These are phyloP conservation scores for Mikania micrantha DNA, from an alignment of 129 eudicot genomes.

Conservation along the genomic window DNA sequence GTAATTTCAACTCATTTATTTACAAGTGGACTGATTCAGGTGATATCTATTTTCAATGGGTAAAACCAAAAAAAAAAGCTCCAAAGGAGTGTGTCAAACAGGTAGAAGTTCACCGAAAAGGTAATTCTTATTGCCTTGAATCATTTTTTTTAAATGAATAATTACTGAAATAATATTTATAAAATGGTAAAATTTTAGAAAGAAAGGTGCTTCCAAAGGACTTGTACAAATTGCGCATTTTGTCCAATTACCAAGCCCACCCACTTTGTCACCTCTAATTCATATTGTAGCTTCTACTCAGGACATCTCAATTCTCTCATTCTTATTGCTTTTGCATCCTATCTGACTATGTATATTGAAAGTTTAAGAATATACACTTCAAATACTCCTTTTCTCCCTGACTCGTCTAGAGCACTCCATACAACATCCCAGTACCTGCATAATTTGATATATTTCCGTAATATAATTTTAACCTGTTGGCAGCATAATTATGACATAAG, in stretches of 20 bases:
- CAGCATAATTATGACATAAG: neutral
- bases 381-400: slow-evolving; percentile 32
- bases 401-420: slow-evolving; percentile 35
- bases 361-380: slow-evolving; percentile 29
- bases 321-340: neutral
- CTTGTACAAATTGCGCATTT: neutral
- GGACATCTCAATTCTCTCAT: neutral
- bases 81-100: neutral
- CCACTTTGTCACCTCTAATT: neutral
- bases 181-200: neutral
- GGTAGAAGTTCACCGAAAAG: neutral
- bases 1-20: neutral
- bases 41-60: neutral
- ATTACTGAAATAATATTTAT: neutral
- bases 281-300: slow-evolving; percentile 7
- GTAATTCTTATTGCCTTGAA: neutral
- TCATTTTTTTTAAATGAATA: neutral
- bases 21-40: neutral
- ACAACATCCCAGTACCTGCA: slow-evolving; percentile 43
- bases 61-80: neutral
- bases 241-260: neutral
- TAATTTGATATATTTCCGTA: neutral
- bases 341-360: too few species aligned
- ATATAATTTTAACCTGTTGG: neutral
- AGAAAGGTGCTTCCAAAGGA: neutral